Base-by-base conservation (phyloP, 1,139 yeast genomes). In the Suhomyces coccinellae region DNA sequence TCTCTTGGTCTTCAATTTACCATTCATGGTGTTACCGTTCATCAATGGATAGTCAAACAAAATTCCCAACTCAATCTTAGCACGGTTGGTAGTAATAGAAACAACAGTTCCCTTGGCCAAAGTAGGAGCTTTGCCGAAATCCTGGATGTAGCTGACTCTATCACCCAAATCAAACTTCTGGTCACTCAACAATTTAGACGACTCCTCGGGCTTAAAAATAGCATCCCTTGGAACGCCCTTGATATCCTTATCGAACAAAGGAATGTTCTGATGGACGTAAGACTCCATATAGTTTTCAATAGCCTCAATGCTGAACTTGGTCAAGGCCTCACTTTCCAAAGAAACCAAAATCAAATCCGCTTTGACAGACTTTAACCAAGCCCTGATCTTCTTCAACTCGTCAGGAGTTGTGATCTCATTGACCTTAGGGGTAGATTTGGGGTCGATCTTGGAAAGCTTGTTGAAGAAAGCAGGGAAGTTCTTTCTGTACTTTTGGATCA, bases 81-180 rank as follows among this genome's bases (percentile, higher is more conserved):
- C 71, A 1, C 88, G 88, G 44, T 77, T 65, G 27, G 89, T 80
- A 38, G 80, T 80, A 52, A 87, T 83, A 5, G 93, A 90, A 43
- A 87, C 86, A 45, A 93, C 96, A 1, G 97, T 90, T 61, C 99
- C 99, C 57, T 87, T 85, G 17, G 90, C 79, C 59, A 86, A 88
- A 47, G 84, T 69, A 30, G 97, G 96, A 13, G 91, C 96, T 59
- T 89, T 90, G 47, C 98, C 98, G 32, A 87, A 83, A 56, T 85
- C 89, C 58, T 87, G 85, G 20, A 90, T 87, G 56, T 88, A 90
- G 29, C 87, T 80, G 33, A 95, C 88, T 49, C 99, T 80, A 59
- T 93, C 98, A 55, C 99, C 99, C 32, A 95, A 73, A 32, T 79
- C 79, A 60, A 93, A 95, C 42, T 75, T 70, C 68, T 95, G 99